Conservation (phyloP, 106 monocot genomes). For the Gastrodia elata region DNA sequence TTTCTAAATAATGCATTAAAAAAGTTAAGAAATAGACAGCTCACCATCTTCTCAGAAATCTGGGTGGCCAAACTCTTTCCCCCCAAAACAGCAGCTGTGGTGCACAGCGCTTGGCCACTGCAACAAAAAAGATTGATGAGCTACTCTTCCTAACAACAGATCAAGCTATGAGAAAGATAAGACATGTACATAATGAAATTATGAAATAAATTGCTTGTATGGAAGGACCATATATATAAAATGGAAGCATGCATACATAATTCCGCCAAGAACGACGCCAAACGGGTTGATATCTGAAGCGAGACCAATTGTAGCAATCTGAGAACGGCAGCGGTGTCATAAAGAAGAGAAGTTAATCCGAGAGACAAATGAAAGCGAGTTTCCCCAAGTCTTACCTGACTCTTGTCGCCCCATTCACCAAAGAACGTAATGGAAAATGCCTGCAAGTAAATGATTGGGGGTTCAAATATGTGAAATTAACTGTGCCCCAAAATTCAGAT, state of each 20-base stretch:
- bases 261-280: slow-evolving; percentile 91
- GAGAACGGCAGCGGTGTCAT: neutral
- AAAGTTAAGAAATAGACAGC: neutral
- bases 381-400: slow-evolving; percentile 55
- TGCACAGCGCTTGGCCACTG: slow-evolving; percentile 88
- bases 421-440: slow-evolving; percentile 99
- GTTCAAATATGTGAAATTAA: neutral
- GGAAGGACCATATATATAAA: neutral
- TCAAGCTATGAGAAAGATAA: neutral
- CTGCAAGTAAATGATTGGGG: slow-evolving; percentile 20
- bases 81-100: slow-evolving; percentile 85
- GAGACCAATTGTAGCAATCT: slow-evolving; percentile 96
- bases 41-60: slow-evolving; percentile 96
- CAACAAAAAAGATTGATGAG: slow-evolving; percentile 3
- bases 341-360: neutral
- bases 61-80: slow-evolving; percentile 95
- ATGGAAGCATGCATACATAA: slow-evolving; percentile 39
- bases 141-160: neutral
- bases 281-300: slow-evolving; percentile 79
- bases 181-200: no score
- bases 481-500: neutral
- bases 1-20: neutral
- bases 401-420: slow-evolving; percentile 99
- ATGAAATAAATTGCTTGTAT: no score
- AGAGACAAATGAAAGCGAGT: neutral